Percentiles rank a stretch among this genome's conserved stretches.
Conservation (phyloP, 495 filamentous ascomycete species). For the Penicillium paxilli region DNA sequence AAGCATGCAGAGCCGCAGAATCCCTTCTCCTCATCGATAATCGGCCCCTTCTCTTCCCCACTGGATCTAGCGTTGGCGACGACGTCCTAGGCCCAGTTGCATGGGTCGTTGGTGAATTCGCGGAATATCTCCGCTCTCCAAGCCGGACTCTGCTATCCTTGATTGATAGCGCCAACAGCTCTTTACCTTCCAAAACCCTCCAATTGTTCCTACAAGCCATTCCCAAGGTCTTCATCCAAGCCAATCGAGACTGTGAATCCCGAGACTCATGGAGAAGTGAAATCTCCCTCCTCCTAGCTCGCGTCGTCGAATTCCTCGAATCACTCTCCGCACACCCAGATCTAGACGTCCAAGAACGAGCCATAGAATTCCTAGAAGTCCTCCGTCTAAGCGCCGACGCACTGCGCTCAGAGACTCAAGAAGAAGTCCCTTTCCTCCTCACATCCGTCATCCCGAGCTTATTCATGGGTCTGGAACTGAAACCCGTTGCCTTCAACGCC, state of each 20-base stretch:
- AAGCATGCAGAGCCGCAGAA: slow-evolving; percentile 83
- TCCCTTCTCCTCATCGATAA: slow-evolving; percentile 59
- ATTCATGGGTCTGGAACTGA: slow-evolving; percentile 82
- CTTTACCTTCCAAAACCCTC: slow-evolving; percentile 62
- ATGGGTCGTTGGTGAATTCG: slow-evolving; percentile 89
- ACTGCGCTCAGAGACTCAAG: slow-evolving; percentile 60
- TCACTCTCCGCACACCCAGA: slow-evolving; percentile 74
- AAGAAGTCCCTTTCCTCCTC: slow-evolving; percentile 75
- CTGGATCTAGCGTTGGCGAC: slow-evolving; percentile 45
- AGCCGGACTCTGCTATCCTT: slow-evolving; percentile 69
- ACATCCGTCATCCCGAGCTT: slow-evolving; percentile 85
- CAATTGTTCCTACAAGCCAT: slow-evolving; percentile 82
- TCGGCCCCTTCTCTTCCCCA: slow-evolving; percentile 45
- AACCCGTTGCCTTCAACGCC: slow-evolving; percentile 81
- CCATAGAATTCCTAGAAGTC: slow-evolving; percentile 88
- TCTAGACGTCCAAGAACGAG: slow-evolving; percentile 93
- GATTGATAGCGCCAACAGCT: slow-evolving; percentile 61
- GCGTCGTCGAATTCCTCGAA: slow-evolving; percentile 80
- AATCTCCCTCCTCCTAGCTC: slow-evolving; percentile 71
- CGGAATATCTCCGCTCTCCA: slow-evolving; percentile 62
- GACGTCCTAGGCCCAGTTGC: slow-evolving; percentile 70
- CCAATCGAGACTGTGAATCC: slow-evolving; percentile 52
- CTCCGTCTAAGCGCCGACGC: slow-evolving; percentile 83
- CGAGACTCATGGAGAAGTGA: slow-evolving; percentile 74
- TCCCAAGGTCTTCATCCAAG: slow-evolving; percentile 75